phyloP scores from a whole-genome alignment of 2,329 filamentous ascomycete genomes.

The Cercospora zeae-maydis region DNA sequence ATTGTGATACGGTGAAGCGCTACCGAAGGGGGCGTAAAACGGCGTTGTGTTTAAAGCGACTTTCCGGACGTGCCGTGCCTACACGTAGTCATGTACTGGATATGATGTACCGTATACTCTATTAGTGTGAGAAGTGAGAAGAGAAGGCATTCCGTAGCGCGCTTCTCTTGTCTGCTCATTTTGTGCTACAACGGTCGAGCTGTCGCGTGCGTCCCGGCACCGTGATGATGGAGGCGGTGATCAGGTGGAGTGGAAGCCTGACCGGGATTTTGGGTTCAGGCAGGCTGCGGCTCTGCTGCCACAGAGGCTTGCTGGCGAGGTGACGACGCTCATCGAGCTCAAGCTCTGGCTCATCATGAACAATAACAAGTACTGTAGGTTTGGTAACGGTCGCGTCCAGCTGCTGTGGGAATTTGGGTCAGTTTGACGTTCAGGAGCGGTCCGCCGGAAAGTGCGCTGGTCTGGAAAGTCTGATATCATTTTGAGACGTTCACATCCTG shows the following conservation, averaged over 20 bases:
- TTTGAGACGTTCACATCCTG: not conserved
- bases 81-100: no score
- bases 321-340: not conserved
- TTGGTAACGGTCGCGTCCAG: not conserved
- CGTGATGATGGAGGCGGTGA: no score
- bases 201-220: not conserved
- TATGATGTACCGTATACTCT: no score
- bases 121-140: no score
- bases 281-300: not conserved
- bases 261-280: not conserved
- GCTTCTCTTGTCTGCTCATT: not conserved
- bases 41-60: not conserved
- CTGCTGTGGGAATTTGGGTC: not conserved
- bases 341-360: no score
- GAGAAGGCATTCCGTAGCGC: no score
- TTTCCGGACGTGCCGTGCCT: not conserved
- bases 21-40: not conserved
- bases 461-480: not conserved
- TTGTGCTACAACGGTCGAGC: not conserved
- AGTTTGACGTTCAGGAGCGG: not conserved
- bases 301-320: no score
- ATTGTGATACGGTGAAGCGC: not conserved
- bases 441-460: not conserved
- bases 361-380: no score
- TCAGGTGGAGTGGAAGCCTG: no score